A percentile compares a stretch with the other conserved stretches of the same genome.
Evolutionary conservation across 805 yeast genomes (phyloP).

Genomic region (Cyberlindnera euphorbiiphila): DNA sequence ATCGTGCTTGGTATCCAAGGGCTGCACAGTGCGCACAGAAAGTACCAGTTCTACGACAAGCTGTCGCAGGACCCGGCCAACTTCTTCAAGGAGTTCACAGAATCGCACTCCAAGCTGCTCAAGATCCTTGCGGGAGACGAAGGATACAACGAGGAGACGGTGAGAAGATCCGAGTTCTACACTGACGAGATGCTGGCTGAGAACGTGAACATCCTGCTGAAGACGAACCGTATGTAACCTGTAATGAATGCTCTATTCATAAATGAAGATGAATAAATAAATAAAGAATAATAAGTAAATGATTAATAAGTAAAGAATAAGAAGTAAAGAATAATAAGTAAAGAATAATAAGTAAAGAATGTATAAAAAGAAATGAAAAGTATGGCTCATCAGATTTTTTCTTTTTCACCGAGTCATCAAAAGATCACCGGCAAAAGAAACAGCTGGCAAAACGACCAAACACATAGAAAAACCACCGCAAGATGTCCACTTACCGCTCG

Average conservation of each 20-base stretch:
- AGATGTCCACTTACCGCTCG: constrained; percentile 56
- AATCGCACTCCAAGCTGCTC: constrained; percentile 78
- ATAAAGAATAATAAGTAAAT: too few relatives aligned
- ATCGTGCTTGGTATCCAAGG: constrained; percentile 44
- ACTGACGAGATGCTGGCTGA: constrained; percentile 70
- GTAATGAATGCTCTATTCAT: too few relatives aligned
- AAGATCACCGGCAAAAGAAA: too few relatives aligned
- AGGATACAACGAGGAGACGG: constrained; percentile 83
- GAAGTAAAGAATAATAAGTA: too few relatives aligned
- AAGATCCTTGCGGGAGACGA: constrained; percentile 87
- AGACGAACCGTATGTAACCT: constrained; percentile 36
- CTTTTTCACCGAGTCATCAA: too few relatives aligned
- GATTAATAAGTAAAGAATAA: too few relatives aligned
- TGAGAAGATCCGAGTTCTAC: constrained; percentile 80
- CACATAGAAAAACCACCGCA: neutral
- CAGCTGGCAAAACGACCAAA: neutral
- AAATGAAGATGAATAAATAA: too few relatives aligned
- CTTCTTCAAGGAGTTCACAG: constrained; percentile 69
- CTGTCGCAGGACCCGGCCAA: constrained; percentile 73
- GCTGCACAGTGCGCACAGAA: constrained; percentile 50
- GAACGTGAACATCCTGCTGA: constrained; percentile 71
- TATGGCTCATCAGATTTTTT: too few relatives aligned
- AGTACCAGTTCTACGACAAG: constrained; percentile 74
- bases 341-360: too few relatives aligned
- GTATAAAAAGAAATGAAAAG: too few relatives aligned